Conservation (phyloP, 192 early-diverging fungal species). For the Coemansia javaensis region DNA sequence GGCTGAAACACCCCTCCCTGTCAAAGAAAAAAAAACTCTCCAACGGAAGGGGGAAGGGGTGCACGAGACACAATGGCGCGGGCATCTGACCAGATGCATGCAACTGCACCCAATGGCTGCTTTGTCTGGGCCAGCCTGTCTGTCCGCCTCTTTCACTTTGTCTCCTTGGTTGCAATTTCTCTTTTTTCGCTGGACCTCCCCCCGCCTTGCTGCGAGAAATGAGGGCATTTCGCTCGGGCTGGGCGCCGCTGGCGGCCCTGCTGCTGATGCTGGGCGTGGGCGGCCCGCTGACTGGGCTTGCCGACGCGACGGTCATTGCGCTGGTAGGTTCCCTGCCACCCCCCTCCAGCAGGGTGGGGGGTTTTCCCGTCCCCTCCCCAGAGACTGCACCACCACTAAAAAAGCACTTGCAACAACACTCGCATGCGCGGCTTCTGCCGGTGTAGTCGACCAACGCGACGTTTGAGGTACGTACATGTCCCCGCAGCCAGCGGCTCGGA, state of each 20-base stretch:
- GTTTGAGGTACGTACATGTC: constrained; percentile 47
- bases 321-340: constrained; percentile 22
- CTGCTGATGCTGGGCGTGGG: constrained; percentile 17
- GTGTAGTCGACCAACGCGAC: constrained; percentile 42
- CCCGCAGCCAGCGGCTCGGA: too few relatives aligned
- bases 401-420: too few relatives aligned
- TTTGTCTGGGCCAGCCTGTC: too few relatives aligned
- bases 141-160: neutral
- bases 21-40: too few relatives aligned
- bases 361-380: too few relatives aligned
- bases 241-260: constrained; percentile 10
- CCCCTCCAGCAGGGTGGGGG: too few relatives aligned
- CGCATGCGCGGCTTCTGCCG: too few relatives aligned
- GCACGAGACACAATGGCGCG: too few relatives aligned
- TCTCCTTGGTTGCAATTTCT: constrained; percentile 4
- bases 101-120: neutral
- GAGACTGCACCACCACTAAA: too few relatives aligned
- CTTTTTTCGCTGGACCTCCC: neutral
- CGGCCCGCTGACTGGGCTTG: constrained; percentile 9
- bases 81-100: neutral
- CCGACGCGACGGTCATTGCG: constrained; percentile 23
- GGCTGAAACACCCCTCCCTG: too few relatives aligned
- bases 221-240: neutral
- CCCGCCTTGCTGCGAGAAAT: constrained; percentile 1
- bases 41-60: too few relatives aligned